Evolutionary conservation across 192 early-diverging fungal genomes (phyloP).

Genomic region (Podila minutissima): DNA sequence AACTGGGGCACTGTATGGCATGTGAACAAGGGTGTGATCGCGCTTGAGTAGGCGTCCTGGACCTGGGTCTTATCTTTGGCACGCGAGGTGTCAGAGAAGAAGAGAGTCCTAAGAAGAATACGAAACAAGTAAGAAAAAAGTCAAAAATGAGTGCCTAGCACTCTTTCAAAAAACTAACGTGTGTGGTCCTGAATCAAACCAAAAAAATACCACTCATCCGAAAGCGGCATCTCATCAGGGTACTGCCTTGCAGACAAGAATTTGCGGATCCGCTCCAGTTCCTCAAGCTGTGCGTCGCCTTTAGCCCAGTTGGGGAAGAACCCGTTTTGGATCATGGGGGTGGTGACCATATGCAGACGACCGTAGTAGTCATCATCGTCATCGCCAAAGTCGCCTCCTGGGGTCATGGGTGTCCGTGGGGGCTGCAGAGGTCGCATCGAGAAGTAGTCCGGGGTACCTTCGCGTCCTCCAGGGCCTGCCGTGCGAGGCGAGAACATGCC

Average conservation of each 20-base stretch:
- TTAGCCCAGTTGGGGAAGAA: constrained; percentile 54
- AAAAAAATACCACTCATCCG: constrained; percentile 41
- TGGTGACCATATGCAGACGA: constrained; percentile 47
- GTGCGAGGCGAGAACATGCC: constrained; percentile 30
- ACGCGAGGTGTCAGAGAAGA: constrained; percentile 58
- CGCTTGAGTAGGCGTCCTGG: constrained; percentile 54
- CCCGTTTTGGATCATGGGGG: constrained; percentile 52
- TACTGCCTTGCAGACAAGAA: constrained; percentile 45
- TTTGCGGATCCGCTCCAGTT: constrained; percentile 36
- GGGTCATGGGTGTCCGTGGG: constrained; percentile 48
- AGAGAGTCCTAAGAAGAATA: constrained; percentile 25
- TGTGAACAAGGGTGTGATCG: constrained; percentile 54
- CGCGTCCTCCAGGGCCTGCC: constrained; percentile 6
- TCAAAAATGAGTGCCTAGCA: neutral
- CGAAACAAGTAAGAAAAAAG: neutral
- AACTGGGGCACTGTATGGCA: constrained; percentile 61
- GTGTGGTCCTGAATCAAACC: too few relatives aligned
- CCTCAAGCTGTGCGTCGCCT: constrained; percentile 46
- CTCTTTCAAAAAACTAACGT: too few relatives aligned
- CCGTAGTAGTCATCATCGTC: constrained; percentile 51
- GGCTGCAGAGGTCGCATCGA: constrained; percentile 45
- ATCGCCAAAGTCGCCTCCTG: constrained; percentile 29
- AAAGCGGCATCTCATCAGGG: constrained; percentile 51
- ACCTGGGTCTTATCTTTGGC: constrained; percentile 39
- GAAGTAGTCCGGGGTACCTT: constrained; percentile 27